Base-by-base conservation (phyloP, 1,284 basidiomycete genomes). In the Cryptococcus sp. region DNA sequence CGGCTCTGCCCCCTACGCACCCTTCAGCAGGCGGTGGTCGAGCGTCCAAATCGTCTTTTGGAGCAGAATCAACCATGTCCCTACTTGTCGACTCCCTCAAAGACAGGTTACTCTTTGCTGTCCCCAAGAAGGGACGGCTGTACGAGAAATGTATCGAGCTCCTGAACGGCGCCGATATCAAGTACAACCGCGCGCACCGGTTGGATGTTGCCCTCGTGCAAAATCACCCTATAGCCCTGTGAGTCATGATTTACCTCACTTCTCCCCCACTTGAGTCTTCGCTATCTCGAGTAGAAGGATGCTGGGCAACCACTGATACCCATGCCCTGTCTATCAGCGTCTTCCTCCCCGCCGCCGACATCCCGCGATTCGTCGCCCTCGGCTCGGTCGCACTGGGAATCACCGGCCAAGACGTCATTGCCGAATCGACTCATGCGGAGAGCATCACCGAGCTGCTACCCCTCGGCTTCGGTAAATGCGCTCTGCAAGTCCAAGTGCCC, bases 291-390 rank as follows among this genome's bases (percentile, higher is more conserved):
- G 42, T 40, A 46, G 10, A 20, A 58, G 35, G 1, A 16, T 2
- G 2, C 38, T 42, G 1, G 13, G 13, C 30, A 35, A 2, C 3
- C 7, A 30, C 46, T 49, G n/a, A 39, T 41, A 45, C 30, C 50
- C n/a, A 42, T 39, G 38, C 38, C 19, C 75, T 13, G 7, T 10
- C 5, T 35, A 8, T 13, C 10, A 95, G 93, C 20, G 90, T 99
- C 35, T 99, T 99, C 80, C 88, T 99, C 19, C 95, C 96, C 22
- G 96, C 96, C 1, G 85, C 91, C 8, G 96, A 99, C 74, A 99
- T 99, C 64, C 95, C 95, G 13, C 95, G 93, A 39, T 99, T 98
- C 79, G 96, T 99, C 40, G 96, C 93, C 30, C 93, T 97, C 77
- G 95, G 95, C 55, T 92, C 96, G 72, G 90, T 99, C 69, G 78